Base-by-base conservation (phyloP, 2,329 filamentous ascomycete species). In the Cercospora sp. region DNA sequence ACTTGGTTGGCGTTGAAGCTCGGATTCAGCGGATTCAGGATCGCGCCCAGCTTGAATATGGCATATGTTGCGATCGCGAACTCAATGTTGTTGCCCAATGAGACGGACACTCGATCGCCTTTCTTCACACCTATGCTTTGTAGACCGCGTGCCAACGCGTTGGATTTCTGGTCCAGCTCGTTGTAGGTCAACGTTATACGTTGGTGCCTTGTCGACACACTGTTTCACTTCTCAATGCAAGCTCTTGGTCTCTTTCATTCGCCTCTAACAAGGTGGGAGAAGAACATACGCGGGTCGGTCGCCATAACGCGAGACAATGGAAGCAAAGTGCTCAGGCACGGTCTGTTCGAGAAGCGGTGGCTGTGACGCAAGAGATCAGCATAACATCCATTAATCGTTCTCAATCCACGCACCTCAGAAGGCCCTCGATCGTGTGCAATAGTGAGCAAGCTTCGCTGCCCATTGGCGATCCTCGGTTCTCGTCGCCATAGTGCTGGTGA, bases 11-110 rank as follows among this genome's bases (percentile, higher is more conserved):
- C 84, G 73, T 93, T 97, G 83, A 98, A 98, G 1, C 88, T 90
- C 20, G 94, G 94, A 78, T 99, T 98, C 26, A 98, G 82, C 0
- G 94, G 95, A n/a, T 97, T 88, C 70, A 98, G 83, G 61, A 98
- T 88, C 26, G 92, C 94, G n/a, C 95, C 95, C 9, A 98, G 86
- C 80, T 98, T 98, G 83, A 94, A 97, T 64, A 95, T 79, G 0
- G 94, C 94, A 80, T 98, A 98, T 5, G 91, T 94, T 20, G 95
- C 85, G 60, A 90, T 89, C 3, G 92, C 92, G 78, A 92, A 94
- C 79, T 97, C 93, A 73, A 90, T 83, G 51, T 89, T 90, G 79
- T 97, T 98, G 16, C 94, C 94, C 62, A 97, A 82, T 68, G 90
- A 94, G 28, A 97, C 88, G 13, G 92, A 94, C 10, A 98, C 91